Evolutionary conservation across 345 rosid species (phyloP), one percentile per base, ranked within the genome.

Genomic region (Dimocarpus longan): DNA sequence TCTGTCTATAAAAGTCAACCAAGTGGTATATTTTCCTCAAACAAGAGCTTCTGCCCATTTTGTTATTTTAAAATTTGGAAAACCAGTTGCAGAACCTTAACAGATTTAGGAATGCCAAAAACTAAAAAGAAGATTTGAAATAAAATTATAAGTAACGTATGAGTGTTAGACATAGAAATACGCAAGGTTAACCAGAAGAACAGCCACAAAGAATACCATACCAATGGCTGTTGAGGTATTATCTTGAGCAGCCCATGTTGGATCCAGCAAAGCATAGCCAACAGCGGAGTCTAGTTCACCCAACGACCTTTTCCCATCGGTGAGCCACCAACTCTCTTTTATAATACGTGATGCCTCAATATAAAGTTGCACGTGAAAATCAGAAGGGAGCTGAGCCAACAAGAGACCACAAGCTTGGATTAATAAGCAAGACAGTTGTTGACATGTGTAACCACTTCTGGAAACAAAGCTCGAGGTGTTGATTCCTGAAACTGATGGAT

Each of bases 201-300:
- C 8, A 37, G 21, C 37, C 22, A 24, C 16, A 73, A 52, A 74
- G 11, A 71, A 69, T 68, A 50, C 40, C 79, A 70, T 91, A 96
- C 98, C 98, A 77, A 96, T 93, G 76, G 98, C 98, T 3, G 99
- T 94, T 19, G 98, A 96, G 70, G 99, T 94, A 80, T 91, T 94
- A 85, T 96, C 99, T 83, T 94, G 98, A 82, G 99, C 95, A 85
- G 99, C 98, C 98, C 98, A 94, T 48, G 97, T 89, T 80, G 99
- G 98, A 88, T 96, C 98, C 87, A 96, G 81, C 86, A 94, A 88
- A 81, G 98, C 99, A 83, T 93, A 96, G 78, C 93, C 93, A 80
- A 89, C 95, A 68, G 99, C 99, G 43, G 97, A 91, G 84, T 93
- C 95, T 60, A 96, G 84, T 82, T 96, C 98, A 59, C 87, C 92